Base-by-base conservation (phyloP, 805 yeast species). In the Wickerhamiella sergipiensis region DNA sequence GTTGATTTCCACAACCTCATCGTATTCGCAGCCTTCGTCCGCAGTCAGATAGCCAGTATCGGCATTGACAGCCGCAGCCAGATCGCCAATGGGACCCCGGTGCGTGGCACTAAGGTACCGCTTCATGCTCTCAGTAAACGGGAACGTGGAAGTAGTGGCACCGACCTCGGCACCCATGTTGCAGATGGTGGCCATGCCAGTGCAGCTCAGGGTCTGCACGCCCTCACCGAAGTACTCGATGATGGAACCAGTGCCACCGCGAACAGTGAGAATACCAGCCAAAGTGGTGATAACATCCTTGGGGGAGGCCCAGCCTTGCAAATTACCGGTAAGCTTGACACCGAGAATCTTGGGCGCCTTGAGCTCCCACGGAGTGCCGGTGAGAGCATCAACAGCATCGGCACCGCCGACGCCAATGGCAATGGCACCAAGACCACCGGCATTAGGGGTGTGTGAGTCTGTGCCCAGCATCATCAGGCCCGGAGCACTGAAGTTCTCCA, bases 401-500 rank as follows among this genome's bases (percentile, higher is more conserved):
- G 98, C 98, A 75, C 98, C 98, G 71, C 98, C 98, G 42, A 92
- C 98, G 72, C 98, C 98, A 66, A 92, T 92, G 62, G 98, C 97
- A 59, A 90, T 82, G 59, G 95, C 95, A 67, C 98, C 98, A 56
- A 92, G 73, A 59, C 98, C 98, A 73, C 98, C 98, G 29, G 98
- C 98, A 64, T 92, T 92, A 47, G 98, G 98, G 47, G 98, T 92
- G 69, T 92, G 98, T 1, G 97, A 89, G 70, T 92, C 98, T 42
- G 98, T 92, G 60, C 98, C 98, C 54, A 92, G 77, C 88, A 92
- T 85, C 85, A 92, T 81, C 57, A 86, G 76, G 63, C 98, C 98
- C 53, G 98, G 98, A 61, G 87, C 92, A 53, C 95, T 83, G 69
- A 86, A 92, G 76, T 92, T 92, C 72, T 92, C 98, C 60, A 92